A percentile compares a stretch with the other conserved stretches of the same genome.
phyloP scores from a whole-genome alignment of 169 alveolate genomes.

The Cryptosporidium ubiquitum region DNA sequence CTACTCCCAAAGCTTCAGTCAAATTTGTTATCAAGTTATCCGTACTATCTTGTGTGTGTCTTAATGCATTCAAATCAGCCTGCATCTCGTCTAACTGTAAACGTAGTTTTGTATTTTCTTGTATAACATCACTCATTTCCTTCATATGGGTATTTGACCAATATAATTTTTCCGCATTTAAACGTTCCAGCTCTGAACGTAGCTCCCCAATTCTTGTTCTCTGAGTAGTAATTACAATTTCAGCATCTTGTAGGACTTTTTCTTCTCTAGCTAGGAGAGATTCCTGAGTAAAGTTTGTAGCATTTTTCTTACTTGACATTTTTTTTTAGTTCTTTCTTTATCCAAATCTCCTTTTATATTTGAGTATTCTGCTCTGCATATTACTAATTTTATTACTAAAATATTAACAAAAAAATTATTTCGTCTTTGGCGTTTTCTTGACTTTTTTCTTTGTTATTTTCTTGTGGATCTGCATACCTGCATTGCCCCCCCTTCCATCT shows the following conservation, averaged over 20 bases:
- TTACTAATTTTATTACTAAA: neutral
- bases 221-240: slow-evolving; percentile 65
- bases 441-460: slow-evolving; percentile 23
- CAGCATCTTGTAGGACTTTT: slow-evolving; percentile 71
- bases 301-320: slow-evolving; percentile 26
- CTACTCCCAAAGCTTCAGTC: slow-evolving; percentile 69
- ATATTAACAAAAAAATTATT: neutral
- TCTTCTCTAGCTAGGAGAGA: slow-evolving; percentile 74
- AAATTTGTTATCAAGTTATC: slow-evolving; percentile 60
- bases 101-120: slow-evolving; percentile 60
- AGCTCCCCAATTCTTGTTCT: slow-evolving; percentile 63
- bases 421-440: neutral
- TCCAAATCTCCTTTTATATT: neutral
- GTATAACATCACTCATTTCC: slow-evolving; percentile 72
- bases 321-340: neutral
- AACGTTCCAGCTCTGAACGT: slow-evolving; percentile 55
- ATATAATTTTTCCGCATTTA: slow-evolving; percentile 58
- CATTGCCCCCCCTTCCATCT: slow-evolving; percentile 53
- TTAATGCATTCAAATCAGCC: slow-evolving; percentile 68
- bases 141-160: slow-evolving; percentile 75
- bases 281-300: slow-evolving; percentile 63
- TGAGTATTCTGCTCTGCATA: slow-evolving; percentile 1
- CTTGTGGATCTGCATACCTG: slow-evolving; percentile 70
- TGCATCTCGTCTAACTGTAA: slow-evolving; percentile 63
- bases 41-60: slow-evolving; percentile 64